Evolutionary conservation across 2,329 filamentous ascomycete genomes (phyloP).

Genomic region (Blastomyces emzantsi): DNA sequence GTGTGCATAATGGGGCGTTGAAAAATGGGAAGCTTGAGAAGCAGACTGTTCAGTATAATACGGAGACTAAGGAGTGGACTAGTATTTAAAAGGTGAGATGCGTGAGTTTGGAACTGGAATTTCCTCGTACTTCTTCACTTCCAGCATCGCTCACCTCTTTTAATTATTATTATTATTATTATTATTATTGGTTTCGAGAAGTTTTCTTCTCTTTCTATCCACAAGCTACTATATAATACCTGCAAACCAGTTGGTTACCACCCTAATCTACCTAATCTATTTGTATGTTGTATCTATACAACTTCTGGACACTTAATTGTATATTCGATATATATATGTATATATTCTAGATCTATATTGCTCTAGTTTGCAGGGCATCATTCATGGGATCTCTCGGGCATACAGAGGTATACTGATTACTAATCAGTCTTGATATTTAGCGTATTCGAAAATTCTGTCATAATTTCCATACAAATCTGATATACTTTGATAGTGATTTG

Average conservation of each 20-base stretch:
- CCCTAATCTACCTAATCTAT: background rate
- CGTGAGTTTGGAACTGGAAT: background rate
- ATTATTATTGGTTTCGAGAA: background rate
- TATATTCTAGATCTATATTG: too few species aligned
- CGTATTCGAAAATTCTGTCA: too few species aligned
- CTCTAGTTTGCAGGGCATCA: too few species aligned
- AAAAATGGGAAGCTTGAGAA: constrained; percentile 15
- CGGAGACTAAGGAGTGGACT: constrained; percentile 24
- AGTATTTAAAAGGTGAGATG: background rate
- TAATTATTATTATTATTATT: background rate
- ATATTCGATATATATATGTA: background rate
- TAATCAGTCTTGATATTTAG: too few species aligned
- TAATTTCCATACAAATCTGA: too few species aligned
- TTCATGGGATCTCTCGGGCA: too few species aligned
- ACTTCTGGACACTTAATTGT: background rate
- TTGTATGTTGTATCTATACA: background rate
- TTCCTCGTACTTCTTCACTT: background rate
- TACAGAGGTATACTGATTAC: background rate
- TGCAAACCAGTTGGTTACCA: background rate
- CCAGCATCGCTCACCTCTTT: background rate
- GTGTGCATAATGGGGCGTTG: constrained; percentile 29
- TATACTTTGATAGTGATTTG: too few species aligned
- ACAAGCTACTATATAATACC: background rate
- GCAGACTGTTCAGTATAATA: constrained; percentile 29
- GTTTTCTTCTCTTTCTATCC: background rate